These are phyloP conservation scores for Phycomyces blakesleeanus DNA, from an alignment of 192 early-diverging fungal species.

Conservation along the genomic window DNA sequence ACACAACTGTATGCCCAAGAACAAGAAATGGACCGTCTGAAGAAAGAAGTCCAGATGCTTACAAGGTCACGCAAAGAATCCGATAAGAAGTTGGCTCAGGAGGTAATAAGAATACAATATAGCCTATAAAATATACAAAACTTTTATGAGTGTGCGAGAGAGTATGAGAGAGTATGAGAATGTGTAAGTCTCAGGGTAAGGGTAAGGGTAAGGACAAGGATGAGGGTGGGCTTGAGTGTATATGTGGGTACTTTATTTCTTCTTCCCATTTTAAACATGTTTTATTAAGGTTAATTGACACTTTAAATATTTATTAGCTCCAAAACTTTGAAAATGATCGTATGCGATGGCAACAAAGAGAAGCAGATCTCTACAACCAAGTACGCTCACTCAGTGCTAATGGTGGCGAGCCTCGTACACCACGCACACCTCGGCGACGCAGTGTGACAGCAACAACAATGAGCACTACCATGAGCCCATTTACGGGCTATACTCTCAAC, in stretches of 20 bases:
- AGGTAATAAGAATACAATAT: no score
- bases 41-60: constrained; percentile 38
- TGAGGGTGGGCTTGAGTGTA: no score
- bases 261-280: no score
- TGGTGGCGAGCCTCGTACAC: constrained; percentile 38
- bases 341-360: constrained; percentile 41
- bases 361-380: constrained; percentile 43
- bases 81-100: constrained; percentile 37
- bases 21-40: constrained; percentile 32
- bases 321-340: constrained; percentile 42
- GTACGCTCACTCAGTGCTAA: constrained; percentile 24
- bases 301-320: constrained; percentile 18
- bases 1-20: constrained; percentile 49
- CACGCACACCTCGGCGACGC: constrained; percentile 38
- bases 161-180: no score
- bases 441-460: constrained; percentile 21
- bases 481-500: background rate
- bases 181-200: no score
- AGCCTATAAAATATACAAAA: no score
- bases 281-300: no score
- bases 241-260: no score
- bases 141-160: constrained; percentile 3
- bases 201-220: no score
- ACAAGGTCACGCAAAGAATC: constrained; percentile 39
- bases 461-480: constrained; percentile 1